Base-by-base conservation (phyloP, 495 filamentous ascomycete species). In the Lineolata rhizophorae region DNA sequence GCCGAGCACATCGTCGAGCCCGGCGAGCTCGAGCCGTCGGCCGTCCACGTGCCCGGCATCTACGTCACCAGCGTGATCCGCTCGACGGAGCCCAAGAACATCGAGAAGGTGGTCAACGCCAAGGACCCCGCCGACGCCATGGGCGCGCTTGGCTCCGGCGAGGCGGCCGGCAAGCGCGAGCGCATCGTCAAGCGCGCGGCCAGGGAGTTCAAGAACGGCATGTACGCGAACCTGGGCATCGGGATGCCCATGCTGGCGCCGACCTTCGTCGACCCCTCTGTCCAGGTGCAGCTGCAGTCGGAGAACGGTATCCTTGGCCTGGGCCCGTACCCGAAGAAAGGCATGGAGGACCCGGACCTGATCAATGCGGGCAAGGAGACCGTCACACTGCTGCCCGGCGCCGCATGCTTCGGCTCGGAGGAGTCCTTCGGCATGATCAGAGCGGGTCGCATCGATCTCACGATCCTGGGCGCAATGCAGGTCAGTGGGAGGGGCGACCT, bases 141-240 rank as follows among this genome's bases (percentile, higher is more conserved):
- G 17, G 45, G 33, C 12, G 38, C 40, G 29, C 32, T 38, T 1
- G 40, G 46, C 17, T 45, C 38, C 13, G 42, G 48, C 26, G 48
- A 48, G 17, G 49, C 58, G 13, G 50, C 51, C 6, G 41, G 47
- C 15, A 52, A 61, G 32, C 47, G 69, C 19, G 58, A 65, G 38
- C 55, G 67, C 26, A 73, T 75, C 32, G 68, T 68, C 0, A 54
- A 54, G 22, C 47, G 70, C 18, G 67, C 68, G 10, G 62, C 67
- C 0, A 64, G 66, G 46, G 68, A 75, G 46, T 54, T 75, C 27
- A 67, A 65, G 46, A 50, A 67, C 27, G 70, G 70, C 6, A 72
- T 51, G 44, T 75, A 75, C 42, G 68, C 67, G n/a, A 75, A 75
- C 42, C 52, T 75, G 0, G 70, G 70, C 9, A 66, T 75, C 25